These are phyloP conservation scores for Phytopythium delawarense DNA, from an alignment of 352 stramenopile species.

Conservation along the genomic window DNA sequence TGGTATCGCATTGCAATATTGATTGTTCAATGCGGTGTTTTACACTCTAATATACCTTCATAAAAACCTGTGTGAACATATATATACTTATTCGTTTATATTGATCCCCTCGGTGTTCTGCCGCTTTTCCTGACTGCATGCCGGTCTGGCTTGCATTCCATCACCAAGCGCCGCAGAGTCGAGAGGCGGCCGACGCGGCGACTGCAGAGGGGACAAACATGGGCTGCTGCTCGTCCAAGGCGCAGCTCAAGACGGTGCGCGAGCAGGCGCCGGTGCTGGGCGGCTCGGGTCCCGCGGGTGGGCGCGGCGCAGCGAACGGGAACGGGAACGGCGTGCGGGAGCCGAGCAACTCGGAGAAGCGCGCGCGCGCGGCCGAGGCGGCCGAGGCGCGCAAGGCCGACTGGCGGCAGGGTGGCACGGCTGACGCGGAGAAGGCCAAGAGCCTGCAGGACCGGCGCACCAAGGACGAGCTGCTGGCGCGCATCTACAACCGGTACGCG, in stretches of 20 bases:
- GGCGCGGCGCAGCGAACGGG: conserved; percentile 4
- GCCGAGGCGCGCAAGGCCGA: conserved; percentile 60
- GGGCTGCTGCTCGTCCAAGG: conserved; percentile 71
- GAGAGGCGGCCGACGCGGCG: background rate
- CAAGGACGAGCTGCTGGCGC: conserved; percentile 84
- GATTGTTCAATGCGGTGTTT: background rate
- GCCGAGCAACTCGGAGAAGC: conserved; percentile 64
- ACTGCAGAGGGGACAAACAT: conserved; percentile 19
- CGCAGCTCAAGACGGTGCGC: conserved; percentile 29
- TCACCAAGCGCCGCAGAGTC: background rate
- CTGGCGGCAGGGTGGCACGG: conserved; percentile 71
- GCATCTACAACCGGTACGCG: conserved; percentile 77
- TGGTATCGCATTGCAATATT: background rate
- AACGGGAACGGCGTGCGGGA: conserved; percentile 23
- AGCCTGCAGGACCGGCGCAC: conserved; percentile 60
- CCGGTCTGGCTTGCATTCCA: background rate
- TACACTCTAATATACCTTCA: background rate
- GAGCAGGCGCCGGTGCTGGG: conserved; percentile 8
- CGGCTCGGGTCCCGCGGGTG: conserved; percentile 8
- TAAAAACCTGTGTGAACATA: no score
- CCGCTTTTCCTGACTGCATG: no score
- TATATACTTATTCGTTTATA: no score
- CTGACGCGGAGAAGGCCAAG: conserved; percentile 62
- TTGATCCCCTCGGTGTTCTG: no score
- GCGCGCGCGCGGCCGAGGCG: conserved; percentile 50